Percentiles rank a stretch among this genome's conserved stretches.
Evolutionary conservation across 2,329 filamentous ascomycete genomes (phyloP).

Genomic region (Cladobotryum protrusum): DNA sequence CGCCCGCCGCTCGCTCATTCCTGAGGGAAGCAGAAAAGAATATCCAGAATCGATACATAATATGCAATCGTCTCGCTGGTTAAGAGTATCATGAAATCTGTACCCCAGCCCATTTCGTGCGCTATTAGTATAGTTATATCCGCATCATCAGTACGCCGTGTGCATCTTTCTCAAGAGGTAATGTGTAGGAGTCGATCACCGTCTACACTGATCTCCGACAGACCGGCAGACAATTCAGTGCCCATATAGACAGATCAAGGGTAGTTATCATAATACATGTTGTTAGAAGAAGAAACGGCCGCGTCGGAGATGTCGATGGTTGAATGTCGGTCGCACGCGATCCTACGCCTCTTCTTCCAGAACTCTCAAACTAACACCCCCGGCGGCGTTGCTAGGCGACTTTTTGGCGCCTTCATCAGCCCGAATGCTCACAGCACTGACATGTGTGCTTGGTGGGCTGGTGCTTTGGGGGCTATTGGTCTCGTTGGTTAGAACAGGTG

Average conservation of each 20-base stretch:
- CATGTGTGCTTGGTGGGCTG: slow-evolving; percentile 57
- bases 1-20: slow-evolving; percentile 1
- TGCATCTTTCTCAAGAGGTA: background rate
- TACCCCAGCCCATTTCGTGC: background rate
- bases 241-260: slow-evolving; percentile 1
- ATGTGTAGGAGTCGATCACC: background rate
- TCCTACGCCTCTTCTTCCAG: slow-evolving; percentile 27
- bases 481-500: slow-evolving; percentile 61
- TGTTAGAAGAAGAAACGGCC: background rate
- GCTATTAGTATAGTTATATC: background rate
- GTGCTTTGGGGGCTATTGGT: slow-evolving; percentile 64
- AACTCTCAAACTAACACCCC: slow-evolving; percentile 19
- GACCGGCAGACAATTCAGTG: background rate
- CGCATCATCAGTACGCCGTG: background rate
- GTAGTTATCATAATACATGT: slow-evolving; percentile 8
- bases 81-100: background rate
- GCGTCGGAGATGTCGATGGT: background rate
- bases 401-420: slow-evolving; percentile 24
- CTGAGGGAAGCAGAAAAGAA: slow-evolving; percentile 1
- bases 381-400: slow-evolving; percentile 11
- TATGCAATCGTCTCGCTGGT: background rate
- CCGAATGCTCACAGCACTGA: slow-evolving; percentile 43
- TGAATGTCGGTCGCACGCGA: too few relatives aligned
- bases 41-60: slow-evolving; percentile 12
- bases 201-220: background rate